A percentile compares a stretch with the other conserved stretches of the same genome.
Conservation (phyloP, 2,329 filamentous ascomycete species). For the Fusarium musae region DNA sequence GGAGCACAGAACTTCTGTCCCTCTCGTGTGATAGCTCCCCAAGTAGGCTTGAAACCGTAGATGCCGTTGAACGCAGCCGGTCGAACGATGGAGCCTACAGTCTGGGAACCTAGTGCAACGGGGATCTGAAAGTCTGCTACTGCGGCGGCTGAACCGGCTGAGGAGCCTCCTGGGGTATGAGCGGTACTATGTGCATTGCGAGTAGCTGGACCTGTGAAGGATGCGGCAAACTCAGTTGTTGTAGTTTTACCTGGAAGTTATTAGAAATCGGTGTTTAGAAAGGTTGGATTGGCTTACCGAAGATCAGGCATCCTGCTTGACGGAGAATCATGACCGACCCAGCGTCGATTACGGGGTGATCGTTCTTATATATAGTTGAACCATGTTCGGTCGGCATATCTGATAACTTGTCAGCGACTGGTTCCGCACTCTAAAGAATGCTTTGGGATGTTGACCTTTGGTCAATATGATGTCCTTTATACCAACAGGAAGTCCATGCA, state of each 20-base stretch:
- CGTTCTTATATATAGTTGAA: conserved; percentile 62
- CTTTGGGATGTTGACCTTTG: conserved; percentile 55
- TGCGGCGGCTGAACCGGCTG: conserved; percentile 72
- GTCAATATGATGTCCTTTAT: conserved; percentile 71
- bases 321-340: conserved; percentile 62
- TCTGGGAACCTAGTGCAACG: conserved; percentile 72
- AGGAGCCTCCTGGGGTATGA: conserved; percentile 73
- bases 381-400: conserved; percentile 67
- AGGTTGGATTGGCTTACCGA: conserved; percentile 54
- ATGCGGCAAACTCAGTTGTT: conserved; percentile 67
- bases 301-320: conserved; percentile 64
- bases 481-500: conserved; percentile 67
- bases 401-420: conserved; percentile 4
- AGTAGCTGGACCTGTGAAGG: conserved; percentile 59
- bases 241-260: conserved; percentile 55
- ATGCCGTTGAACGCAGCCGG: conserved; percentile 73
- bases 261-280: conserved; percentile 58
- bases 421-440: no score
- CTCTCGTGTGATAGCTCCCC: conserved; percentile 70
- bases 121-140: conserved; percentile 73
- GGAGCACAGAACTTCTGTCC: conserved; percentile 69
- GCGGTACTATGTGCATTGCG: conserved; percentile 70
- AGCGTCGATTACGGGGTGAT: conserved; percentile 60
- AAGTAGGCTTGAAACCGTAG: conserved; percentile 74
- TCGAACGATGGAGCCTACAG: conserved; percentile 70